Evolutionary conservation across 164 flowering plant species (phyloP), one percentile per base, ranked within the genome.

Genomic region (Aristolochia californica): DNA sequence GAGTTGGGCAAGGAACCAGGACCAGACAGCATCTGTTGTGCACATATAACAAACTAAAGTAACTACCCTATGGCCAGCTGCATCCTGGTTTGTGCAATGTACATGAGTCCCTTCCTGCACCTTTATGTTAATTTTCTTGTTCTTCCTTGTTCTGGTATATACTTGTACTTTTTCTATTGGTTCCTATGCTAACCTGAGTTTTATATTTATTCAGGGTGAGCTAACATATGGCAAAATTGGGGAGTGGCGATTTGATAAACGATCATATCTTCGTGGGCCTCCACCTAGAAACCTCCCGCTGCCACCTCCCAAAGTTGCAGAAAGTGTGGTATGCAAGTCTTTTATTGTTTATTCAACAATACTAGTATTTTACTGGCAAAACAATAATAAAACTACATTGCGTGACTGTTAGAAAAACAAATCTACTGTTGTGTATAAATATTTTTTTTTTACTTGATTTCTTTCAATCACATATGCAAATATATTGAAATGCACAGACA

Each of bases 221-320:
- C 73, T 90, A 44, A 88, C 91, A 26, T 84, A 86, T 74, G 97
- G 94, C 17, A 80, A 77, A 69, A 73, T 82, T 56, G 96, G 99
- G 48, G 88, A 94, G 65, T 94, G 99, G 97, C 72, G 96, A 70
- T 94, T 94, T 60, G 94, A 94, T 72, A 94, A 94, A 66, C 79
- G 99, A 74, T 79, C 96, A 20, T 67, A 76, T 70, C 72, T 79
- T 30, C 65, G 72, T 50, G 81, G 81, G 47, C 89, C 91, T 67
- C 88, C 87, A 11, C 91, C 95, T 12, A 80, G 60, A 65, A 86
- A 94, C 62, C 73, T 80, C 4, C 23, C 96, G 3, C 47, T 94
- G 71, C 99, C 99, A 12, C 99, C 99, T 66, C 86, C 87, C 2
- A 88, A 91, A 24, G 99, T 90, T 68, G 97, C 97, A 58, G 95